Evolutionary conservation across 345 rosid genomes (phyloP).

Genomic region (Populus davidiana): DNA sequence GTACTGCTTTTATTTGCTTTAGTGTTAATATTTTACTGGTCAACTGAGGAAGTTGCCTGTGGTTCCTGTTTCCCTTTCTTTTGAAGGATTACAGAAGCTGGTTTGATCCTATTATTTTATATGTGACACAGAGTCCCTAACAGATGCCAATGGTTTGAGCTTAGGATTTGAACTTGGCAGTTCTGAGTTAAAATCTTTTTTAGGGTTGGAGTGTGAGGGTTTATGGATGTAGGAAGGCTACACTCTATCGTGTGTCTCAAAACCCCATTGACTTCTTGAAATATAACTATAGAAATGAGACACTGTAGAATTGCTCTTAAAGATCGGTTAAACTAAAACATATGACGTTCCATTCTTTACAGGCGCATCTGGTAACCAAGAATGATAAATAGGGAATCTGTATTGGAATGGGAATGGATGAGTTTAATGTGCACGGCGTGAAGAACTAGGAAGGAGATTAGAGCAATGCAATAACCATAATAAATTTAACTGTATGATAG

Average conservation of each 20-base stretch:
- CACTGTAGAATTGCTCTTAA: not conserved
- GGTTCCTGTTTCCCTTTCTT: not conserved
- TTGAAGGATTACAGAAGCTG: not conserved
- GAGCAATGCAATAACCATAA: not conserved
- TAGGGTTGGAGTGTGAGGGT: not conserved
- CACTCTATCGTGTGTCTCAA: not conserved
- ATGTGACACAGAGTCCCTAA: not conserved
- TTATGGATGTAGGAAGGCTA: not conserved
- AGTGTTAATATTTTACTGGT: constrained; percentile 2
- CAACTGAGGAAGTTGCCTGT: not conserved
- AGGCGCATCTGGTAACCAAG: not conserved
- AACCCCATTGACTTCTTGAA: not conserved
- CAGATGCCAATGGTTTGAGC: not conserved
- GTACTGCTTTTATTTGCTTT: constrained; percentile 1
- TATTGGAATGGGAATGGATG: not conserved
- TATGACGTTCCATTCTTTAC: not conserved
- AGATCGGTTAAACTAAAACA: not conserved
- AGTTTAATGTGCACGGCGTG: not conserved
- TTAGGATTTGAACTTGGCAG: not conserved
- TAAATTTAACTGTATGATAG: not conserved
- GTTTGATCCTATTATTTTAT: not conserved
- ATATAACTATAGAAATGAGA: not conserved
- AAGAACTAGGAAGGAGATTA: not conserved
- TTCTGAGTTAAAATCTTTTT: not conserved
- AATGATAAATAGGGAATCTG: not conserved